Evolutionary conservation across 176 grass and related monocot genomes (phyloP), one percentile per base, ranked within the genome.

Genomic region (Triticum monococcum): DNA sequence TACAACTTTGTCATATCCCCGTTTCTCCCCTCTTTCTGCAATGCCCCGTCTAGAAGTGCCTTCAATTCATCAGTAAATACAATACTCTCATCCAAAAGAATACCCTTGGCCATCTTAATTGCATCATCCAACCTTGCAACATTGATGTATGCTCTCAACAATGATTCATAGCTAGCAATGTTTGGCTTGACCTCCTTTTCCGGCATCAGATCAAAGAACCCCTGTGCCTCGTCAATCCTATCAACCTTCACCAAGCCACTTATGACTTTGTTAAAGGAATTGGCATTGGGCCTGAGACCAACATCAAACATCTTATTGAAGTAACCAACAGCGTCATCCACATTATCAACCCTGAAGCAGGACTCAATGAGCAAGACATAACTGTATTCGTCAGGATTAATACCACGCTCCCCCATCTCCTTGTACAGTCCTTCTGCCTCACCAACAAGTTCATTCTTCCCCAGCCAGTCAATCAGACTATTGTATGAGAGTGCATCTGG

Each of bases 171-270:
- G 68, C 90, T 97, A 36, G 54, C 86, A 60, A 91, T 86, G 70
- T 97, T 92, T 84, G 90, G 95, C 72, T 97, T 94, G 43, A 87
- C 88, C 78, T 94, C 95, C 78, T 90, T 97, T 64, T 91, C 84
- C 25, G 84, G 67, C 90, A 97, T 94, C 89, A 74, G 75, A 78
- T 97, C 88, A 72, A 94, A 94, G 32, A 94, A 90, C 4, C 79
- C 38, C 43, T 91, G 90, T 67, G 92, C 92, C 74, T 94, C 90
- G 3, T 91, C 81, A 67, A 97, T 43, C 64, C 78, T 88, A 70
- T 64, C 87, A 35, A 87, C 86, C 81, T 94, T 91, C 69, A 91
- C 81, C 78, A 97, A 81, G 37, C 90, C 92, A 73, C 50, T 68
- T 61, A 94, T 92, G 54, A 91, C 45, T 88, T 97, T 97, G 79